Evolutionary conservation across 306 rosid genomes (phyloP).

Genomic region (Rosa persica): DNA sequence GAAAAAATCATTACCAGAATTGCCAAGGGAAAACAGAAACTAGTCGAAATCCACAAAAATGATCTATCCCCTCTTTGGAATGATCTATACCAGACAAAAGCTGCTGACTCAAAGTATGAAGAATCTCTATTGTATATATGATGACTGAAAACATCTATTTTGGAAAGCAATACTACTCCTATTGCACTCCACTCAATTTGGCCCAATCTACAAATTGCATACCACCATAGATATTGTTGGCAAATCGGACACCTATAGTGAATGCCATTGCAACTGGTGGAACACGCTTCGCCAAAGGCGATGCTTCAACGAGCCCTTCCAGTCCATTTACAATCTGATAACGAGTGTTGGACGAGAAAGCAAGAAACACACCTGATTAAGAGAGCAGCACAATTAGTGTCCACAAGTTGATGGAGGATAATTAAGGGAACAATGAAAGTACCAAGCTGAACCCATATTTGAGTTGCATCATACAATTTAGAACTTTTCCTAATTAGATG

Average conservation of each 20-base stretch:
- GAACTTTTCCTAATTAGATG: not conserved
- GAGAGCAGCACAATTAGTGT: not conserved
- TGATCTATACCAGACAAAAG: conserved; percentile 2
- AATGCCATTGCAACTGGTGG: conserved; percentile 86
- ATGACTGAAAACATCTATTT: not conserved
- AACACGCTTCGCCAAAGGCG: conserved; percentile 66
- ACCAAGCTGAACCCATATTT: not conserved
- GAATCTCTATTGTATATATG: not conserved
- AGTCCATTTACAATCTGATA: conserved; percentile 86
- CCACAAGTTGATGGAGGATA: conserved; percentile 23
- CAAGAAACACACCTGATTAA: conserved; percentile 79
- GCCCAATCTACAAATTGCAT: conserved; percentile 99
- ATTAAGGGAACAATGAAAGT: not conserved
- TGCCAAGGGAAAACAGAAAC: not conserved
- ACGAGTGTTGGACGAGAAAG: conserved; percentile 85
- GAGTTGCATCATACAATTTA: not conserved
- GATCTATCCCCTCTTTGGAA: not conserved
- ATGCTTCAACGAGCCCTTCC: conserved; percentile 74
- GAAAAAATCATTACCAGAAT: not conserved
- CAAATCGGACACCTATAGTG: conserved; percentile 79
- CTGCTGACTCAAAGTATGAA: not conserved
- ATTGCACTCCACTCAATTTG: conserved; percentile 81
- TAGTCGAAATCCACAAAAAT: not conserved
- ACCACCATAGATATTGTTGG: conserved; percentile 91
- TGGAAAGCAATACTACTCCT: conserved; percentile 10